phyloP scores from a whole-genome alignment of 2,329 filamentous ascomycete genomes.

The Curvularia hawaiiensis region DNA sequence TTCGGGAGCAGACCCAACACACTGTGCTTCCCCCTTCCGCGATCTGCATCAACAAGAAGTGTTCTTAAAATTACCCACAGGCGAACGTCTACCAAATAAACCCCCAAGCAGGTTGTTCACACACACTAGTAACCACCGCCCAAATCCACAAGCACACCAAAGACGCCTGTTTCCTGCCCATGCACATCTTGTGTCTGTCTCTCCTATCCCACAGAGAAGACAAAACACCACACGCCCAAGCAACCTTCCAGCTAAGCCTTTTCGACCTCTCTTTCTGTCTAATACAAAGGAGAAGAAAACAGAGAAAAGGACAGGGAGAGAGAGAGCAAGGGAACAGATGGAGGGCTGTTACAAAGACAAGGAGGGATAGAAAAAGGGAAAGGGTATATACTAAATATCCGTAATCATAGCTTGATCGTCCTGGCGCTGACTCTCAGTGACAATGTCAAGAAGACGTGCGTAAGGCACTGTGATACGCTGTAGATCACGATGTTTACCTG shows the following conservation, averaged over 20 bases:
- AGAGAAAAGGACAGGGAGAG: not conserved
- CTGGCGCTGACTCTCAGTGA: constrained; percentile 33
- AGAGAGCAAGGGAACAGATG: not conserved
- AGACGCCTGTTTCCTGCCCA: not conserved
- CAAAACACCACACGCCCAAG: not conserved
- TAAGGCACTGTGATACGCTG: constrained; percentile 96
- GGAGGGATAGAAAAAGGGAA: not conserved
- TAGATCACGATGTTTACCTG: constrained; percentile 93
- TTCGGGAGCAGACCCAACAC: not conserved
- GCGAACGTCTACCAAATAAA: not conserved
- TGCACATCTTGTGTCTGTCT: not conserved
- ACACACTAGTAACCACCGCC: not conserved
- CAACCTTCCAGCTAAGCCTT: not conserved
- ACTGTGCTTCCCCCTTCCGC: not conserved
- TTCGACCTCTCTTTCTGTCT: not conserved
- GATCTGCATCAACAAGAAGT: not conserved
- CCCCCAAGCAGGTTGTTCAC: not conserved
- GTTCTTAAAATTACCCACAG: not conserved
- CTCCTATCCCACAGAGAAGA: not conserved
- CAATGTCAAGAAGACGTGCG: constrained; percentile 62
- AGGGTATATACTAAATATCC: constrained; percentile 32
- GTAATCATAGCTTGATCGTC: constrained; percentile 46
- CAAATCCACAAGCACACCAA: not conserved
- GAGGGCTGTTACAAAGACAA: not conserved
- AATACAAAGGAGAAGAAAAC: constrained; percentile 6